Evolutionary conservation across 257 asterid genomes (phyloP), one percentile per base, ranked within the genome.

Genomic region (Fraxinus anomala): DNA sequence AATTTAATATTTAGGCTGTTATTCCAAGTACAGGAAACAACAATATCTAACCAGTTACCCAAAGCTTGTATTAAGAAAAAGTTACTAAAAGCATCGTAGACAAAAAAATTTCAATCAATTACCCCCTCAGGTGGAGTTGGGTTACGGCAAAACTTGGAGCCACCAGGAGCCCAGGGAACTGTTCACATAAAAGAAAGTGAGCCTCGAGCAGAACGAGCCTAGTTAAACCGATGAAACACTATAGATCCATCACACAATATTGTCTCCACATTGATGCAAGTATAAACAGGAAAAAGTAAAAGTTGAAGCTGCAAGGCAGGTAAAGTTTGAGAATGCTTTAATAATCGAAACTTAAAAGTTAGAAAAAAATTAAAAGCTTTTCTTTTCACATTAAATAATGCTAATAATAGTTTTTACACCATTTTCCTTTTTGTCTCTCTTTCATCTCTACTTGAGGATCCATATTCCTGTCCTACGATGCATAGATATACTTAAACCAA

Each of bases 141-240:
- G 84, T 95, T 95, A 78, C 97, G 83, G 86, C 94, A 89, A 84
- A 94, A 92, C 87, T 93, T 95, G 89, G 89, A 59, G 86, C 99
- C 99, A 76, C 99, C 98, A 80, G 99, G 99, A 81, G 99, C 99
- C 99, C 99, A 95, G 44, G 97, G 97, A 77, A 94, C 98, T 94
- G 97, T 77, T 65, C 67, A 88, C 28, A 83, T 28, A 79, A 72
- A 70, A 71, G 39, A 2, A 67, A 33, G 19, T 82, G 31, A 83
- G 74, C 56, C 74, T 75, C 74, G 47, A 68, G 26, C 14, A 68
- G 6, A 63, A 75, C 7, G 68, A 59, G 63, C 39, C 69, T 21
- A 76, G 26, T 12, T 6, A 65, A 65, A 59, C 30, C 21, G 6
- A 42, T 13, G 36, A 68, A 19, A n/a, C 33, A 66, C 0, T 47